Evolutionary conservation across 2,329 filamentous ascomycete species (phyloP).

Genomic region (Parascedosporium putredinis): DNA sequence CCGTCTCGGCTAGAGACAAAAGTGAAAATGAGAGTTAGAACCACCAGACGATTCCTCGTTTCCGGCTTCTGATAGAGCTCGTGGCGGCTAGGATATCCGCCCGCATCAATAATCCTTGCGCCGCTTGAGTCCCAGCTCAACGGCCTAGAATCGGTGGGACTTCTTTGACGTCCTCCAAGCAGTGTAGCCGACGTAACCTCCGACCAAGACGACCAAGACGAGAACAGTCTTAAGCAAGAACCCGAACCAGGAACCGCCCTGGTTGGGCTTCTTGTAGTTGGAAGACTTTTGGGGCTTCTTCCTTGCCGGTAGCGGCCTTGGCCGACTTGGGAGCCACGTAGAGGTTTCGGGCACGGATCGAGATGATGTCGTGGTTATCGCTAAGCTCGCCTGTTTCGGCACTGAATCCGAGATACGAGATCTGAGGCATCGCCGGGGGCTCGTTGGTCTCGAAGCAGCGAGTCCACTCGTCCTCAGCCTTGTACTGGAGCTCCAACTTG

Average conservation of each 20-base stretch:
- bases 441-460: conserved; percentile 71
- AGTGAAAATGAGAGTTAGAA: neutral
- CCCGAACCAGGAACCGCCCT: conserved; percentile 46
- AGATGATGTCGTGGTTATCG: conserved; percentile 96
- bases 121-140: conserved; percentile 2
- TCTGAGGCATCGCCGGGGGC: conserved; percentile 66
- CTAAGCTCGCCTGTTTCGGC: conserved; percentile 92
- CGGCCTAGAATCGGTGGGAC: conserved; percentile 42
- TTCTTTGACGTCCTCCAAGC: conserved; percentile 58
- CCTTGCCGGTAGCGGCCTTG: conserved; percentile 21
- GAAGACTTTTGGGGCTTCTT: conserved; percentile 15
- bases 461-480: conserved; percentile 77
- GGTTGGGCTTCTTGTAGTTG: conserved; percentile 20
- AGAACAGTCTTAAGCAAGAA: conserved; percentile 73
- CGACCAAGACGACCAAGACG: conserved; percentile 58
- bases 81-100: neutral
- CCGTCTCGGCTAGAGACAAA: neutral
- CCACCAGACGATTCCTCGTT: neutral
- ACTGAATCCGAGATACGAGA: conserved; percentile 65
- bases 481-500: conserved; percentile 89
- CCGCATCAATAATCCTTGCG: conserved; percentile 1
- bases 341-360: conserved; percentile 75
- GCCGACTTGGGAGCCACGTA: conserved; percentile 51
- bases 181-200: conserved; percentile 77
- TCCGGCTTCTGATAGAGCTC: neutral